Evolutionary conservation across 345 rosid genomes (phyloP), one percentile per base, ranked within the genome.

Genomic region (Aquilaria sinensis): DNA sequence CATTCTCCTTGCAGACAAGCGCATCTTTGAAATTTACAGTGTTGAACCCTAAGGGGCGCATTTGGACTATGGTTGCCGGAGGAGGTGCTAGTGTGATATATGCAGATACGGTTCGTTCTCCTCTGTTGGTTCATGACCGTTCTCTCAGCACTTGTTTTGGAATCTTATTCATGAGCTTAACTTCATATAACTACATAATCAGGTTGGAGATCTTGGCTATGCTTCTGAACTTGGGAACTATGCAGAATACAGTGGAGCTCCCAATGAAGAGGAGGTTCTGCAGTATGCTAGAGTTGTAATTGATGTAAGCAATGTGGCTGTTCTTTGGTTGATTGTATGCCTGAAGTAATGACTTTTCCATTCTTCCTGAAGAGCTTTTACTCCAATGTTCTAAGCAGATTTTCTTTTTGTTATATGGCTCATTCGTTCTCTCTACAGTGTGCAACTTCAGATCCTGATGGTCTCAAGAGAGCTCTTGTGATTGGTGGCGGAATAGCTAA

Each of bases 21-120:
- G 95, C 99, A 61, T 90, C 98, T 41, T 80, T 94, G 84, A 94
- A 90, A 74, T 90, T 90, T 79, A 94, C 96, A 0, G 92, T 94
- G 78, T 67, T 94, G 80, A 94, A 94, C 72, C 97, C 99, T 51
- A 80, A 81, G 72, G 97, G 97, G 51, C 62, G 95, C 70, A 94
- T 94, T 71, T 90, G 97, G 97, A 88, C 90, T 50, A 86, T 87
- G 97, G 99, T 90, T 9, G 96, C 96, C 63, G 97, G 99, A 63
- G 97, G 99, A 52, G 99, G 99, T 73, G 99, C 99, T 65, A 90
- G 97, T 75, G 99, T 94, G 80, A 90, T 90, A 75, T 94, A 90
- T 72, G 96, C 97, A 0, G 97, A 88, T 69, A 93, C 96, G 0
- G 96, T 92, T 72, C 63, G 87, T 61, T 67, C 43, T 68, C 4